Evolutionary conservation across 352 stramenopile genomes (phyloP), one percentile per base, ranked within the genome.

Genomic region (Pythium sp.): DNA sequence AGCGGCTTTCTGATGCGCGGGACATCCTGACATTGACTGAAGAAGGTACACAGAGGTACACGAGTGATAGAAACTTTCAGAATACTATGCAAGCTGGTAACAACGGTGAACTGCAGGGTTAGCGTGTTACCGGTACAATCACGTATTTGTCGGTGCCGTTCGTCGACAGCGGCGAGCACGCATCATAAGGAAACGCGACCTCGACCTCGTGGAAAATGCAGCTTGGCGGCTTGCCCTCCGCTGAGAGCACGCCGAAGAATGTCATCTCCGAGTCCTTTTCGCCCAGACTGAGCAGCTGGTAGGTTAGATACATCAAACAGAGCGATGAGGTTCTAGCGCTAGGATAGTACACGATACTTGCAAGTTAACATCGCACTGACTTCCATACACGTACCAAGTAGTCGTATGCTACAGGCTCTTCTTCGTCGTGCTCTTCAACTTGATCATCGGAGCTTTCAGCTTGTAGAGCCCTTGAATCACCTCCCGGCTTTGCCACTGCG

Each of bases 1-100:
- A 5, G 75, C 69, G 2, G 84, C 84, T 51, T 92, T 92, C 43
- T 92, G 84, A 47, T 92, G 81, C 36, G 81, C 76, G 18, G 82
- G 82, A 59, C 86, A 92, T 22, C 78, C 75, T 15, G 70, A 64
- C 15, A 87, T 69, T 30, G 64, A 75, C 79, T 89, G 62, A 6
- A 22, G 12, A 58, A 20, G n/a, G 7, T 9, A 32, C 30, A 32
- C 30, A 32, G 30, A 32, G 30, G 30, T 32, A 32, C 30, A 32
- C 30, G 30, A 32, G 30, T 32, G 30, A 32, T 32, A 32, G 30
- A 32, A 32, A 32, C 30, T 32, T 32, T 32, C 30, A 32, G 30
- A 32, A 32, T 32, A 6, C 30, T 32, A 32, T 3, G 5, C 30
- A 32, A 32, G 30, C 30, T 32, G 30, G 30, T 32, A 32, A 32